Percentiles rank a stretch among this genome's conserved stretches.
Conservation (phyloP, 2,329 filamentous ascomycete genomes). For the Geosmithia putterillii region DNA sequence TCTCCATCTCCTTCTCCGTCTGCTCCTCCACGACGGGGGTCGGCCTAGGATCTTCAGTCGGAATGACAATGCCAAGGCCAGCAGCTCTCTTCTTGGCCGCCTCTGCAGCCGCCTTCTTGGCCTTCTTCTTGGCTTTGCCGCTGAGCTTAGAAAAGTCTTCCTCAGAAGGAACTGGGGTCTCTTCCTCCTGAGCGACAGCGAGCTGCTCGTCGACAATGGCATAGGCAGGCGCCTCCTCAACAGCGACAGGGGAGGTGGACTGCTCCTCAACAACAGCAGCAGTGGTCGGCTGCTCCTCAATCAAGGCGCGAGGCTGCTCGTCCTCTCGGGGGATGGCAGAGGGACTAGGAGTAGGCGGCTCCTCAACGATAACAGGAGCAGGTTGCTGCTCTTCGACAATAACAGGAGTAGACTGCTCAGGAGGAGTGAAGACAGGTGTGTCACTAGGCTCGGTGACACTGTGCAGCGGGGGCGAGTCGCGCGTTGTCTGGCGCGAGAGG, state of each 20-base stretch:
- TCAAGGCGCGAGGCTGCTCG: too few relatives aligned
- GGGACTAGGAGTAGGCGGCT: not conserved
- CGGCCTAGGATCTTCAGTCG: not conserved
- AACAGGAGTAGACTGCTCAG: not conserved
- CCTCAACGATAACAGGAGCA: not conserved
- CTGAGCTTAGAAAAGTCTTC: constrained; percentile 3
- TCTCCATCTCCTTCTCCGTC: not conserved
- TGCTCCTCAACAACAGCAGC: not conserved
- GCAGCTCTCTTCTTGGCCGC: constrained; percentile 1
- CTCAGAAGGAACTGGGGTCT: constrained; percentile 1
- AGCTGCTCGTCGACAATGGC: too few relatives aligned
- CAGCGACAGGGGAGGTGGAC: not conserved
- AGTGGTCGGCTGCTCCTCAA: not conserved
- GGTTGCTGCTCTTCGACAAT: not conserved
- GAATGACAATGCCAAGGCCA: not conserved
- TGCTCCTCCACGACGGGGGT: not conserved
- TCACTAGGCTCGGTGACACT: too few relatives aligned
- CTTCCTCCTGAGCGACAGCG: not conserved
- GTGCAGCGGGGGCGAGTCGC: not conserved
- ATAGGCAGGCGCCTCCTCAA: too few relatives aligned
- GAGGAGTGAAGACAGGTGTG: not conserved
- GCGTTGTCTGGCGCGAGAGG: not conserved
- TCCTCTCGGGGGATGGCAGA: too few relatives aligned
- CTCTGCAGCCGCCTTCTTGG: constrained; percentile 1
- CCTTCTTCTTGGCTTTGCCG: constrained; percentile 4